These are phyloP conservation scores for Boletus subparvulus DNA, from an alignment of 768 basidiomycete species.

Conservation along the genomic window DNA sequence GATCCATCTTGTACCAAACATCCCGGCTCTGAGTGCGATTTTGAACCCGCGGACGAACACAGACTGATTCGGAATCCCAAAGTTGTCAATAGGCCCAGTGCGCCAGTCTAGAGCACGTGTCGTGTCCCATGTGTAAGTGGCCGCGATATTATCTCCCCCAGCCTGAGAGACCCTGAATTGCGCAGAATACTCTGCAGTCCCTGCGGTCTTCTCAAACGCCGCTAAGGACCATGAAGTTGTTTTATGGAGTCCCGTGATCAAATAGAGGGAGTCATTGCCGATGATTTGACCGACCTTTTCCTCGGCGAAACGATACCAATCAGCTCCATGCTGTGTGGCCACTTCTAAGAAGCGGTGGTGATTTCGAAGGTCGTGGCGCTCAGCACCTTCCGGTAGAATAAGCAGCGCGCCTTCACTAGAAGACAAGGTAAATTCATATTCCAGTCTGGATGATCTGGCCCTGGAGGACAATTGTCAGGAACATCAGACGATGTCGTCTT, in stretches of 20 bases:
- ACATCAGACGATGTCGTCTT: not conserved
- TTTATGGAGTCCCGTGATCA: constrained; percentile 20
- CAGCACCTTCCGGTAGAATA: constrained; percentile 31
- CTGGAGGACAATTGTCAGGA: not conserved
- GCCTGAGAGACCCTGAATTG: constrained; percentile 7
- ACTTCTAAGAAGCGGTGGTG: constrained; percentile 13
- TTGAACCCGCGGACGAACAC: constrained; percentile 27
- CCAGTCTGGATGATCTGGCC: not conserved
- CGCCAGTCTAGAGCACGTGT: constrained; percentile 4
- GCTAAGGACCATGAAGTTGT: constrained; percentile 30
- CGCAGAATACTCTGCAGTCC: not conserved
- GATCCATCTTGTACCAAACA: not conserved
- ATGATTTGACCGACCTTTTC: constrained; percentile 15
- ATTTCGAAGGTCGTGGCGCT: constrained; percentile 22
- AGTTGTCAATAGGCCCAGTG: not conserved
- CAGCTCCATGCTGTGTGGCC: constrained; percentile 19
- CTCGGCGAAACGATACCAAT: constrained; percentile 31
- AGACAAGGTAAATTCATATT: constrained; percentile 10
- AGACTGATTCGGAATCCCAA: constrained; percentile 13
- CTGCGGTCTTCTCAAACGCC: constrained; percentile 7
- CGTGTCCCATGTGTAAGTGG: constrained; percentile 9
- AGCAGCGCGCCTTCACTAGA: constrained; percentile 31
- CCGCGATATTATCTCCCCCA: not conserved
- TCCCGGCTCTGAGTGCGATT: not conserved
- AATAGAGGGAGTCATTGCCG: constrained; percentile 27